Percentiles rank a stretch among this genome's conserved stretches.
phyloP scores from a whole-genome alignment of 345 rosid genomes.

The Brassica nigra region DNA sequence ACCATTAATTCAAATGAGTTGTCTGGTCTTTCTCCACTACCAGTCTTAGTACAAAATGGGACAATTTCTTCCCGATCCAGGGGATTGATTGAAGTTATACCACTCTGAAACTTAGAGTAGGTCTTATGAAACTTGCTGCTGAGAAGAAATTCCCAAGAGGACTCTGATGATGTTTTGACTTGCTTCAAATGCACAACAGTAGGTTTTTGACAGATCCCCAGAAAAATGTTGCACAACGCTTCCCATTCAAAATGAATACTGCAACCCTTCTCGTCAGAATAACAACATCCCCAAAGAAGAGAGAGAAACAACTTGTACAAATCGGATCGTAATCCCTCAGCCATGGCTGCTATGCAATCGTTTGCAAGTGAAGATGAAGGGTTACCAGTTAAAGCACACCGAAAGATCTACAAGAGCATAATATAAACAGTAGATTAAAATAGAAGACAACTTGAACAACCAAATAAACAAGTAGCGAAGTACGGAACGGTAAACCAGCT shows the following conservation, averaged over 20 bases:
- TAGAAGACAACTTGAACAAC: slow-evolving; percentile 18
- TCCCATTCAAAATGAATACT: slow-evolving; percentile 73
- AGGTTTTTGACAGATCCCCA: slow-evolving; percentile 60
- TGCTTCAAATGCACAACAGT: slow-evolving; percentile 44
- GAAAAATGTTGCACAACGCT: slow-evolving; percentile 59
- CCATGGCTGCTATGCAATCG: slow-evolving; percentile 86
- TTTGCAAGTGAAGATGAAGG: slow-evolving; percentile 82
- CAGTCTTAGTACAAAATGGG: slow-evolving; percentile 42
- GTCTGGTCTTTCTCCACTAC: slow-evolving; percentile 41
- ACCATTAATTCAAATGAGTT: slow-evolving; percentile 51
- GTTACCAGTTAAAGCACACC: slow-evolving; percentile 69
- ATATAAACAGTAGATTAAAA: slow-evolving; percentile 20
- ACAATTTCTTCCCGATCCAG: slow-evolving; percentile 39
- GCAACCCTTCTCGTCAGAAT: slow-evolving; percentile 51
- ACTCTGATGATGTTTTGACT: slow-evolving; percentile 37
- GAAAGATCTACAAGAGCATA: slow-evolving; percentile 58
- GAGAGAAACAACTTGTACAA: slow-evolving; percentile 71
- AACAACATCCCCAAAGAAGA: slow-evolving; percentile 82
- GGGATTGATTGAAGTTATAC: slow-evolving; percentile 42
- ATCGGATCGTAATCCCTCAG: slow-evolving; percentile 74
- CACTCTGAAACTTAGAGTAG: slow-evolving; percentile 51
- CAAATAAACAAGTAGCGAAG: slow-evolving; percentile 24
- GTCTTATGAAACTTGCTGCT: slow-evolving; percentile 80
- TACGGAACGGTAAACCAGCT: slow-evolving; percentile 9
- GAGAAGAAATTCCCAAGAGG: slow-evolving; percentile 91